These are phyloP conservation scores for Asterionellopsis glacialis DNA, from an alignment of 108 stramenopile genomes.

Conservation along the genomic window DNA sequence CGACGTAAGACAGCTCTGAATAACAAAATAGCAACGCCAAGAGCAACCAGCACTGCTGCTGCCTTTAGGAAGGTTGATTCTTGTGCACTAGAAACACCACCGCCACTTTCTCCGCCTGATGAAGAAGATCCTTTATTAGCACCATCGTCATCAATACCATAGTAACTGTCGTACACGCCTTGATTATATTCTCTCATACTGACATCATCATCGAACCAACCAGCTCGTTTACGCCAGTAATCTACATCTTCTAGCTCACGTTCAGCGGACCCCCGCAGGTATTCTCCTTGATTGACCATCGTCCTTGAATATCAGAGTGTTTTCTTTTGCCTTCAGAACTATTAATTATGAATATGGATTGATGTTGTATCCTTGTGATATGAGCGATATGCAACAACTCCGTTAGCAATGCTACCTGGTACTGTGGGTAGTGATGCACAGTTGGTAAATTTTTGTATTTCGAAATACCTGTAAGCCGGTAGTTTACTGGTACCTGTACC, in stretches of 20 bases:
- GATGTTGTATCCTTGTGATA: too few species aligned
- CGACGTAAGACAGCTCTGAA: slow-evolving; percentile 44
- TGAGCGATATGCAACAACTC: too few species aligned
- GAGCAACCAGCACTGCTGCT: slow-evolving; percentile 33
- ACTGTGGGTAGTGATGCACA: too few species aligned
- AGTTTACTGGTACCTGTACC: too few species aligned
- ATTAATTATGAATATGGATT: too few species aligned
- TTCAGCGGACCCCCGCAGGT: neutral
- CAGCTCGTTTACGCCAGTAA: slow-evolving; percentile 74
- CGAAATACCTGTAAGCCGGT: too few species aligned
- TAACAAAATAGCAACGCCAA: slow-evolving; percentile 42
- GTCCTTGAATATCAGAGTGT: too few species aligned
- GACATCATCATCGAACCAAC: slow-evolving; percentile 82
- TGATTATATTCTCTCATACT: slow-evolving; percentile 65
- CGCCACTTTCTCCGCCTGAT: neutral
- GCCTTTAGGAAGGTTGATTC: slow-evolving; percentile 20
- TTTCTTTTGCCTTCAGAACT: too few species aligned
- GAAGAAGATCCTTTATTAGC: slow-evolving; percentile 1
- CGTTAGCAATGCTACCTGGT: too few species aligned
- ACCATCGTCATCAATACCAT: slow-evolving; percentile 35
- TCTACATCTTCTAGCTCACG: slow-evolving; percentile 53
- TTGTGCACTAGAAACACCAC: neutral
- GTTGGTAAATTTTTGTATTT: too few species aligned
- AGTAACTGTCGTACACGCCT: slow-evolving; percentile 64
- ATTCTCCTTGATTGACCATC: too few species aligned